phyloP scores from a whole-genome alignment of 2,329 filamentous ascomycete species.

The Phoma sp. region DNA sequence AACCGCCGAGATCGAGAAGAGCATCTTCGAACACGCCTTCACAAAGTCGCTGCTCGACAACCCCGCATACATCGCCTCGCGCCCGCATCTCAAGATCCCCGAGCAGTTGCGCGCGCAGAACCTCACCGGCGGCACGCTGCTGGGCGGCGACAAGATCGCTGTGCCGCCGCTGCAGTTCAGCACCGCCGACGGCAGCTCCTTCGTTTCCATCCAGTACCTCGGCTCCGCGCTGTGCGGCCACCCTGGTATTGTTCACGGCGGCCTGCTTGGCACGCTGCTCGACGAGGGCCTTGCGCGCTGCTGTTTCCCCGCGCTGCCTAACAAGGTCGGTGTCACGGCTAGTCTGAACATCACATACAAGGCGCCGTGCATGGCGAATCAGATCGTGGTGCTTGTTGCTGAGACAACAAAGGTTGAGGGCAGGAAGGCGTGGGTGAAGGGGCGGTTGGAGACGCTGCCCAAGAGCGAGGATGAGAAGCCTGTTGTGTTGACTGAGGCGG shows the following conservation, averaged over 20 bases:
- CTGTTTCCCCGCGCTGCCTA: slow-evolving; percentile 86
- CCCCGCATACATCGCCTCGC: slow-evolving; percentile 72
- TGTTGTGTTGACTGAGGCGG: slow-evolving; percentile 78
- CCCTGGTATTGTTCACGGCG: slow-evolving; percentile 88
- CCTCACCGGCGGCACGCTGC: slow-evolving; percentile 80
- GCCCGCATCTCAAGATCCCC: slow-evolving; percentile 89
- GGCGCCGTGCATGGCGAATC: slow-evolving; percentile 75
- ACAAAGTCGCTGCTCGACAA: slow-evolving; percentile 70
- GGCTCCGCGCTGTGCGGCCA: slow-evolving; percentile 85
- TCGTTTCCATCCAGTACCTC: slow-evolving; percentile 75
- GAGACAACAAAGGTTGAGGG: slow-evolving; percentile 86
- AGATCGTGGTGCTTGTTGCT: slow-evolving; percentile 78
- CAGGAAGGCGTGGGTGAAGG: slow-evolving; percentile 92
- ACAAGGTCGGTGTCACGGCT: slow-evolving; percentile 85
- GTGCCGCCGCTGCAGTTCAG: slow-evolving; percentile 82
- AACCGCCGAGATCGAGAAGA: slow-evolving; percentile 67
- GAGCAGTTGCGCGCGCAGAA: slow-evolving; percentile 71
- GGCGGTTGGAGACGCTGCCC: slow-evolving; percentile 79
- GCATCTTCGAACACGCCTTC: slow-evolving; percentile 78
- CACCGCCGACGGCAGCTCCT: slow-evolving; percentile 56
- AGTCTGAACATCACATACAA: slow-evolving; percentile 83
- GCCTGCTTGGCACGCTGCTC: slow-evolving; percentile 86
- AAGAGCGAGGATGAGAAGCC: slow-evolving; percentile 69
- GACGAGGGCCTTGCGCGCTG: slow-evolving; percentile 89
- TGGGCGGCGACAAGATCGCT: slow-evolving; percentile 75